Conservation (phyloP, 768 basidiomycete species). For the Naematelia encephala region DNA sequence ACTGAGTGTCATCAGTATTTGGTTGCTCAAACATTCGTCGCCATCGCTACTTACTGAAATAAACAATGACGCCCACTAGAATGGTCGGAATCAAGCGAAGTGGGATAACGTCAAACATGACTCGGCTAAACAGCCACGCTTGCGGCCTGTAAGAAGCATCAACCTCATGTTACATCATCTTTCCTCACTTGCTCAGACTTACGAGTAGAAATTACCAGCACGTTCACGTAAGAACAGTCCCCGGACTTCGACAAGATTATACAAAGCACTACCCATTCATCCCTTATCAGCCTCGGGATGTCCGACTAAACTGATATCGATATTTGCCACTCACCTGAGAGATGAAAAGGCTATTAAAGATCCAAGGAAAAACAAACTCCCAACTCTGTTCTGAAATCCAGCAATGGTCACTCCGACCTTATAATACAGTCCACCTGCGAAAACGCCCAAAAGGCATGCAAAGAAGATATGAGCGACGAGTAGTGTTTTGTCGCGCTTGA, state of each 20-base stretch:
- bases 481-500: slow-evolving; percentile 75
- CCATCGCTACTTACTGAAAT: slow-evolving; percentile 38
- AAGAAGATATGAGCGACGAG: slow-evolving; percentile 74
- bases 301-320: background rate
- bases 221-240: slow-evolving; percentile 87
- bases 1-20: slow-evolving; percentile 47
- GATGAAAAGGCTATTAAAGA: slow-evolving; percentile 87
- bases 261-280: slow-evolving; percentile 60
- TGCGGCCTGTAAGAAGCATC: slow-evolving; percentile 64
- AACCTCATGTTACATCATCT: background rate
- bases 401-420: slow-evolving; percentile 75
- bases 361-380: slow-evolving; percentile 90
- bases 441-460: slow-evolving; percentile 72
- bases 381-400: slow-evolving; percentile 85
- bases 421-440: slow-evolving; percentile 86
- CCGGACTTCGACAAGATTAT: slow-evolving; percentile 78
- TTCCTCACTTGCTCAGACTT: slow-evolving; percentile 14
- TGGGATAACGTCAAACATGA: slow-evolving; percentile 85
- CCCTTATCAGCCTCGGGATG: background rate
- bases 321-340: slow-evolving; percentile 55
- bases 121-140: slow-evolving; percentile 82
- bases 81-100: slow-evolving; percentile 85
- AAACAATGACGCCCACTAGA: slow-evolving; percentile 67
- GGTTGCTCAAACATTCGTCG: slow-evolving; percentile 49
- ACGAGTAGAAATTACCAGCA: slow-evolving; percentile 82